These are phyloP conservation scores for Fennellomyces sp. DNA, from an alignment of 371 early-diverging fungal species.

Conservation along the genomic window DNA sequence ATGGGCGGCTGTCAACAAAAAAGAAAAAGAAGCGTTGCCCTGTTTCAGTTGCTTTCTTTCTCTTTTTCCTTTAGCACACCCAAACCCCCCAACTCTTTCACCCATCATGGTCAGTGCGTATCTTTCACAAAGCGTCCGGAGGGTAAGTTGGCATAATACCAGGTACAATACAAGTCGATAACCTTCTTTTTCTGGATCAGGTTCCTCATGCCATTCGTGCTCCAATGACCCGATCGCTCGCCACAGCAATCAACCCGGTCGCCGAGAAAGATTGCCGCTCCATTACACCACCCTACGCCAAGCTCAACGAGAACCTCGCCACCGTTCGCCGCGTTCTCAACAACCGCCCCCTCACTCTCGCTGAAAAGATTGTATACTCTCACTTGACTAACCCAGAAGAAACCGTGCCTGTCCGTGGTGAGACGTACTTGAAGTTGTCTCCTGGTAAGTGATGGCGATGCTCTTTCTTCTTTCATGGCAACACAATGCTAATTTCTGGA, in stretches of 20 bases:
- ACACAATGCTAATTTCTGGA: too few relatives aligned
- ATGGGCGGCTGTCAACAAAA: neutral
- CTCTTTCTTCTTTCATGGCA: too few relatives aligned
- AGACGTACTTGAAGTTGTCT: slow-evolving; percentile 70
- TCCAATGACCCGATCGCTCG: neutral
- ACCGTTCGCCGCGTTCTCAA: slow-evolving; percentile 59
- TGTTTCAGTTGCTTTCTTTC: slow-evolving; percentile 1
- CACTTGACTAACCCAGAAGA: slow-evolving; percentile 85
- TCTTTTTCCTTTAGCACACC: neutral
- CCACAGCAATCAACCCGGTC: slow-evolving; percentile 43
- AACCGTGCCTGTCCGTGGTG: slow-evolving; percentile 69
- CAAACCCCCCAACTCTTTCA: slow-evolving; percentile 5
- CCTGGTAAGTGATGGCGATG: slow-evolving; percentile 57
- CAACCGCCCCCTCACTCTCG: slow-evolving; percentile 78
- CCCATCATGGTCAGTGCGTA: slow-evolving; percentile 26
- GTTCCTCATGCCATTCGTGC: slow-evolving; percentile 11
- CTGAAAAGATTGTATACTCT: slow-evolving; percentile 94
- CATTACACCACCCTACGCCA: slow-evolving; percentile 65
- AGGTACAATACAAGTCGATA: neutral
- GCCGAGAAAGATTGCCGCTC: slow-evolving; percentile 54
- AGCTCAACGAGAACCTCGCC: slow-evolving; percentile 54
- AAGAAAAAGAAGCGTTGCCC: neutral
- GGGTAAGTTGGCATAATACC: slow-evolving; percentile 5
- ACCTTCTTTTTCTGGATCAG: neutral
- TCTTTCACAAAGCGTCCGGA: slow-evolving; percentile 10